Base-by-base conservation (phyloP, 2,329 filamentous ascomycete genomes). In the Aureobasidium subglaciale region DNA sequence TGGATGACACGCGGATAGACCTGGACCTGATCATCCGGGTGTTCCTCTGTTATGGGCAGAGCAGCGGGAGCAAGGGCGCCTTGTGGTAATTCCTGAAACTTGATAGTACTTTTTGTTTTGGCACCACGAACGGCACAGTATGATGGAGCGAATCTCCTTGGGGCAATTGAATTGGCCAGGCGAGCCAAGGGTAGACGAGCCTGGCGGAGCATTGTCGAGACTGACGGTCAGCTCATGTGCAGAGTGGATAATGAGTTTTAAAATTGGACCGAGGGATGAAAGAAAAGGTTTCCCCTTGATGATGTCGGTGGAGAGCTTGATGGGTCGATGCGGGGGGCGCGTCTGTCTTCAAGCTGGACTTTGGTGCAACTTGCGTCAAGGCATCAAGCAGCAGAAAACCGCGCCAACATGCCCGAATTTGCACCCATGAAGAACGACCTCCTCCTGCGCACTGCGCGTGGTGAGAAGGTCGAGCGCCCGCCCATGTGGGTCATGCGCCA, bases 401-500 rank as follows among this genome's bases (percentile, higher is more conserved):
- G 18, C 43, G 30, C n/a, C 37, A 41, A 34, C 37, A 54, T 54
- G 41, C 3, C 59, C 25, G 73, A 84, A 65, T 96, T 96, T 65
- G 83, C 85, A 65, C 88, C 90, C 56, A 75, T 97, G 70, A 84
- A 95, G 75, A 99, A 99, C 73, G 92, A 99, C 68, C 77, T 97
- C 64, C 79, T 99, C 68, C 78, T 99, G 58, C 84, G 93, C 69
- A 88, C 92, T 64, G 93, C 93, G 62, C 83, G 87, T 80, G 93
- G 91, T 95, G 81, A 96, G 74, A 85, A 85, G 70, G 88, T 97
- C 62, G 90, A 96, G 73, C 85, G 93, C 61, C 88, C 93, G 59
- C 93, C 93, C 57, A 89, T 95, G 78, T 99, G 93, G 93, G 90
- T 99, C 70, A 99, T 99, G 93, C 88, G 93, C 73, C 93, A 99